Percentiles rank a stretch among this genome's conserved stretches.
Evolutionary conservation across 176 grass and related monocot genomes (phyloP).

Genomic region (Neostapfia colusana): DNA sequence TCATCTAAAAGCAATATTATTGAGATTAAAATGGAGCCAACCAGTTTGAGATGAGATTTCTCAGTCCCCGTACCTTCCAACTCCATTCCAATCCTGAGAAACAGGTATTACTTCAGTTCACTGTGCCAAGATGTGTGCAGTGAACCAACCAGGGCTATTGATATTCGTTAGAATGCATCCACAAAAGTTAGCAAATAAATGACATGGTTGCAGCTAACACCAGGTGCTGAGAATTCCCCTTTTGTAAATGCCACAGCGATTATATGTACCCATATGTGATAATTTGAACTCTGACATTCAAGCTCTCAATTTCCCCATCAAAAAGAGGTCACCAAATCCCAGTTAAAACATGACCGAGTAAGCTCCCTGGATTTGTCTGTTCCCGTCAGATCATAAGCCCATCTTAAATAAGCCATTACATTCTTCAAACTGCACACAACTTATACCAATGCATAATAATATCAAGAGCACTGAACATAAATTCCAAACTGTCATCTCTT

Average conservation of each 20-base stretch:
- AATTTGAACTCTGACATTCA: not conserved
- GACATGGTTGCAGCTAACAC: not conserved
- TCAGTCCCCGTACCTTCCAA: not conserved
- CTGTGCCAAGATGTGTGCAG: not conserved
- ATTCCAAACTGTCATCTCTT: conserved; percentile 51
- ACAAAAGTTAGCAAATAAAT: not conserved
- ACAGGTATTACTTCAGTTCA: not conserved
- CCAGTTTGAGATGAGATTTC: not conserved
- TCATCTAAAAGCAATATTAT: conserved; percentile 6
- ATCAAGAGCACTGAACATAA: not conserved
- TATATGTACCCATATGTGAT: not conserved
- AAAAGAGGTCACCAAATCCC: not conserved
- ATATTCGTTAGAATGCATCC: not conserved
- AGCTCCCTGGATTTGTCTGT: not conserved
- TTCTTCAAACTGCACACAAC: not conserved
- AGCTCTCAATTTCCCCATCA: not conserved
- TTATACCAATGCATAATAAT: not conserved
- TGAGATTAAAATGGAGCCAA: not conserved
- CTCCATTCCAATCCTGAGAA: not conserved
- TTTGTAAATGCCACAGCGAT: not conserved
- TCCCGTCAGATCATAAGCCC: conserved; percentile 1
- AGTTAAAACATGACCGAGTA: not conserved
- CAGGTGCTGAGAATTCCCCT: not conserved
- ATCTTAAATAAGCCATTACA: conserved; percentile 5
- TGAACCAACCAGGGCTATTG: not conserved